These are phyloP conservation scores for Hymenoscyphus albidus DNA, from an alignment of 2,329 filamentous ascomycete genomes.

Conservation along the genomic window DNA sequence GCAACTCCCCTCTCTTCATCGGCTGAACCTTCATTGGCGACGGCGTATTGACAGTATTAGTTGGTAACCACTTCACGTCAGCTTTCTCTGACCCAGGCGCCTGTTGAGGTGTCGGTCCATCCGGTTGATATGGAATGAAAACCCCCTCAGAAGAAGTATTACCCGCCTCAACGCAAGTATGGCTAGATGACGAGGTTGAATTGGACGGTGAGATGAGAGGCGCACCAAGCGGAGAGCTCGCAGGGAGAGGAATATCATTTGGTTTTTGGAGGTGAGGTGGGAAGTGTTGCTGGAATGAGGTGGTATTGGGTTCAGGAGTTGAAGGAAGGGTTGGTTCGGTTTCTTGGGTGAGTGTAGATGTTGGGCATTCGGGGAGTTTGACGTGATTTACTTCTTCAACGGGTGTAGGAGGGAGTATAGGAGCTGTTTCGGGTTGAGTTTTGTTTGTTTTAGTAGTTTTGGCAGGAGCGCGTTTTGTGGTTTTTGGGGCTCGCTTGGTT, in stretches of 20 bases:
- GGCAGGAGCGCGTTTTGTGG: slow-evolving; percentile 14
- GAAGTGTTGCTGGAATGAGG: slow-evolving; percentile 14
- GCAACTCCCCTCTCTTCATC: slow-evolving; percentile 29
- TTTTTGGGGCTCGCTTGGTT: slow-evolving; percentile 17
- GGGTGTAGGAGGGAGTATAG: neutral
- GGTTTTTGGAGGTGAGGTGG: slow-evolving; percentile 22
- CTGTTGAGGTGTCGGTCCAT: slow-evolving; percentile 45
- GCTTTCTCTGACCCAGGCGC: slow-evolving; percentile 32
- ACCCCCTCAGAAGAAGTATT: slow-evolving; percentile 35
- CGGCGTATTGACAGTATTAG: slow-evolving; percentile 37
- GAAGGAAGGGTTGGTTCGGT: slow-evolving; percentile 13
- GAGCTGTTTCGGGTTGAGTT: slow-evolving; percentile 3
- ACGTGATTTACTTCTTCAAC: neutral
- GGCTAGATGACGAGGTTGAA: neutral
- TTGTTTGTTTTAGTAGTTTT: slow-evolving; percentile 15
- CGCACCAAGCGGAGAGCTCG: slow-evolving; percentile 24
- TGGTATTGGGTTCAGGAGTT: slow-evolving; percentile 17
- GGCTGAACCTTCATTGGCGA: slow-evolving; percentile 24
- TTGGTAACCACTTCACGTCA: slow-evolving; percentile 44
- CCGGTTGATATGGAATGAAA: slow-evolving; percentile 54
- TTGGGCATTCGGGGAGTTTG: neutral
- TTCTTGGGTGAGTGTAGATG: neutral
- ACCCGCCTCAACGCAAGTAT: slow-evolving; percentile 3
- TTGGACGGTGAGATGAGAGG: slow-evolving; percentile 1
- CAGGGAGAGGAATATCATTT: slow-evolving; percentile 24